Percentiles rank a stretch among this genome's conserved stretches.
Conservation (phyloP, 441 rosid genomes). For the Gossypium lobatum region DNA sequence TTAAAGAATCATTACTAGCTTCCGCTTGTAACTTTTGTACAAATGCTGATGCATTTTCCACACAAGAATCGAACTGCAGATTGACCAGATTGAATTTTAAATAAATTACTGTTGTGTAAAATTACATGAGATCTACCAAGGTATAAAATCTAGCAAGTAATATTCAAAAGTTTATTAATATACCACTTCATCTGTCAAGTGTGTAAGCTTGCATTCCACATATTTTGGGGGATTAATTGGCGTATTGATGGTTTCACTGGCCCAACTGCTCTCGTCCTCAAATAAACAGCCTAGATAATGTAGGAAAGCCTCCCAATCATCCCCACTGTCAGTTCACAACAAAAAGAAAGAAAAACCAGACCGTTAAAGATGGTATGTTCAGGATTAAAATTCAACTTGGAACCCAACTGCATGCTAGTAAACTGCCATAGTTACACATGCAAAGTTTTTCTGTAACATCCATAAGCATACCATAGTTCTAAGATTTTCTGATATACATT, state of each 20-base stretch:
- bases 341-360: constrained; percentile 26
- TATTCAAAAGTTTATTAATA: constrained; percentile 16
- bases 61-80: constrained; percentile 78
- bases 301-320: constrained; percentile 97
- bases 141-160: background rate
- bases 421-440: background rate
- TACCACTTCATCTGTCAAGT: constrained; percentile 78
- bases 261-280: constrained; percentile 81
- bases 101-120: constrained; percentile 11
- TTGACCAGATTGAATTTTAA: constrained; percentile 17
- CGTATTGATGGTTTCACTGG: constrained; percentile 31
- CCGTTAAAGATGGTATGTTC: constrained; percentile 12
- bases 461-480: constrained; percentile 64
- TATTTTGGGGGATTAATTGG: constrained; percentile 41
- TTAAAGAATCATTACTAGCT: constrained; percentile 39
- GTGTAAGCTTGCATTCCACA: constrained; percentile 53
- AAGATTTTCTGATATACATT: constrained; percentile 63
- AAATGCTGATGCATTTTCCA: constrained; percentile 59
- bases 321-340: constrained; percentile 62
- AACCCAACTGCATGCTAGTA: background rate
- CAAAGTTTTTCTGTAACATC: background rate
- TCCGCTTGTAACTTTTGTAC: constrained; percentile 59
- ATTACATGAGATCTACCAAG: background rate
- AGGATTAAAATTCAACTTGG: background rate
- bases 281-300: constrained; percentile 92